A percentile compares a stretch with the other conserved stretches of the same genome.
Evolutionary conservation across 2,329 filamentous ascomycete species (phyloP).

Genomic region (Sclerotinia sclerotiorum): DNA sequence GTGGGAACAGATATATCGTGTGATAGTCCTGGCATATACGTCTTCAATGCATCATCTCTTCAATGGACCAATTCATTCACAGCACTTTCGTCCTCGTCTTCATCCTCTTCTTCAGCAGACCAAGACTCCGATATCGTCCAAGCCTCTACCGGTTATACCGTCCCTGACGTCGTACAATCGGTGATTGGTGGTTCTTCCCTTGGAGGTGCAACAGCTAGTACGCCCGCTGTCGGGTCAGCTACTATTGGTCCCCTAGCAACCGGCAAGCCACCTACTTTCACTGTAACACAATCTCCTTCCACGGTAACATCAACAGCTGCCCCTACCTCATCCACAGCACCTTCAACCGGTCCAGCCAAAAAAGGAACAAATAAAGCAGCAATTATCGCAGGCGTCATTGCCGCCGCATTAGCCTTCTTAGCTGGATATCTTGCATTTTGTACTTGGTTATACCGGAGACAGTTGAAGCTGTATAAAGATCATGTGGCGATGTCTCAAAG

Average conservation of each 20-base stretch:
- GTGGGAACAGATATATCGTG: slow-evolving; percentile 60
- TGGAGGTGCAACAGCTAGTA: slow-evolving; percentile 66
- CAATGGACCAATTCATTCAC: slow-evolving; percentile 64
- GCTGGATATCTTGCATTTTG: slow-evolving; percentile 69
- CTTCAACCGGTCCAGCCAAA: slow-evolving; percentile 23
- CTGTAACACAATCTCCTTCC: slow-evolving; percentile 56
- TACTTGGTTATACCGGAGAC: slow-evolving; percentile 70
- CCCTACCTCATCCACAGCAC: slow-evolving; percentile 39
- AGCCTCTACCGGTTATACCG: slow-evolving; percentile 63
- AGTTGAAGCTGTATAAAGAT: slow-evolving; percentile 66
- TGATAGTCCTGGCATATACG: slow-evolving; percentile 68
- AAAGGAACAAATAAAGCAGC: slow-evolving; percentile 43
- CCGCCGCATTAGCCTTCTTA: slow-evolving; percentile 61
- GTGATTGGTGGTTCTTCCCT: slow-evolving; percentile 60
- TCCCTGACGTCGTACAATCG: slow-evolving; percentile 61
- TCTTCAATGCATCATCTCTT: slow-evolving; percentile 68
- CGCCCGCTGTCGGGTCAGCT: slow-evolving; percentile 59
- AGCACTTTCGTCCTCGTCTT: slow-evolving; percentile 49
- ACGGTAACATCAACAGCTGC: slow-evolving; percentile 53
- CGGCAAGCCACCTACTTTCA: slow-evolving; percentile 68
- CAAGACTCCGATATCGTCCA: slow-evolving; percentile 47
- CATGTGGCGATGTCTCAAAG: slow-evolving; percentile 66
- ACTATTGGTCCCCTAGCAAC: slow-evolving; percentile 70
- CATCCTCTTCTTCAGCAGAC: slow-evolving; percentile 37
- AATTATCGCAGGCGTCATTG: slow-evolving; percentile 55